Conservation (phyloP, 345 rosid species). For the Cardamine chenopodiifolia region DNA sequence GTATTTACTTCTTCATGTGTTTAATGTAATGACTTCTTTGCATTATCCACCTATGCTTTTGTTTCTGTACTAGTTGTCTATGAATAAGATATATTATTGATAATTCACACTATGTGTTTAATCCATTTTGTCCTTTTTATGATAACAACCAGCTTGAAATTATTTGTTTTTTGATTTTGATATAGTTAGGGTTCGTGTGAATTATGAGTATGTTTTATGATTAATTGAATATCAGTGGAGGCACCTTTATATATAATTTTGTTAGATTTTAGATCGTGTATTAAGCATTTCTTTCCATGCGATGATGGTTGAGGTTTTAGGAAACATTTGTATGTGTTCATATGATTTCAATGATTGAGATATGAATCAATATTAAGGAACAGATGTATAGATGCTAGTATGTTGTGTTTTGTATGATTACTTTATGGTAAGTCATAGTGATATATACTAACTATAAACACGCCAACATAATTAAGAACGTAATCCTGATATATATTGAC, state of each 20-base stretch:
- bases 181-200: constrained; percentile 33
- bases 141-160: neutral
- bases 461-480: neutral
- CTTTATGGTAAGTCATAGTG: constrained; percentile 2
- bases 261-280: neutral
- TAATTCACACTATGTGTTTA: constrained; percentile 10
- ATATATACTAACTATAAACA: neutral
- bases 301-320: constrained; percentile 22
- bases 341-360: constrained; percentile 3
- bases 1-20: constrained; percentile 22
- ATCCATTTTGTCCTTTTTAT: neutral
- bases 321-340: neutral
- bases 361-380: neutral
- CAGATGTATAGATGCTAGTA: neutral
- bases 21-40: constrained; percentile 21
- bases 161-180: neutral
- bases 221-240: neutral
- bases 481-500: neutral
- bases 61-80: constrained; percentile 31
- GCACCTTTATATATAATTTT: neutral
- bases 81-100: constrained; percentile 24
- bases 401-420: constrained; percentile 1
- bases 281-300: constrained; percentile 27
- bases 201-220: constrained; percentile 4
- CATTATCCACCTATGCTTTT: constrained; percentile 20